Conservation (phyloP, 768 basidiomycete genomes). For the Phylloporus arenicola region DNA sequence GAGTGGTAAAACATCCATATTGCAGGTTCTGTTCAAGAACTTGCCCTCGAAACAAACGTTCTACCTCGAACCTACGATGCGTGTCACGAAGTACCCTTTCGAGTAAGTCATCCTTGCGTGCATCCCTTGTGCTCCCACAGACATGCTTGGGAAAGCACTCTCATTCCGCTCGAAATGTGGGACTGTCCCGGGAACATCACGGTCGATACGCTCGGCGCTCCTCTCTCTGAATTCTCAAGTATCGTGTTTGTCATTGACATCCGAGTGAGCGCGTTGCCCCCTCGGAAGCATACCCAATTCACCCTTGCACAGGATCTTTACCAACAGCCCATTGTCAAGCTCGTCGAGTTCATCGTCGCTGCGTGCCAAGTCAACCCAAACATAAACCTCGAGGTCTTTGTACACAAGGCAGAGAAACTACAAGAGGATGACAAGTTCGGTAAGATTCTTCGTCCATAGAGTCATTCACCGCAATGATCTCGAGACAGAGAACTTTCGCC, state of each 20-base stretch:
- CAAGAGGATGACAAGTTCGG: constrained; percentile 90
- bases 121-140: not conserved
- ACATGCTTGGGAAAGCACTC: constrained; percentile 50
- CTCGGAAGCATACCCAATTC: not conserved
- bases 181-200: constrained; percentile 88
- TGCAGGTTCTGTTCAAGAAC: constrained; percentile 86
- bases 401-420: constrained; percentile 91
- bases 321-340: constrained; percentile 74
- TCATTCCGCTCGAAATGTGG: constrained; percentile 92
- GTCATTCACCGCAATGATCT: not conserved
- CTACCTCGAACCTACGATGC: constrained; percentile 83
- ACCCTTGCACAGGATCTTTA: constrained; percentile 60
- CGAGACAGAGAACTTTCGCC: constrained; percentile 76
- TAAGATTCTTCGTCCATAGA: constrained; percentile 29
- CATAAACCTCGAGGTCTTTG: constrained; percentile 84
- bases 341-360: constrained; percentile 76
- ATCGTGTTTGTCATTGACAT: constrained; percentile 95
- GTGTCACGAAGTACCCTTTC: constrained; percentile 65
- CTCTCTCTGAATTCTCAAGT: constrained; percentile 74
- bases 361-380: constrained; percentile 71
- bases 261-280: constrained; percentile 47
- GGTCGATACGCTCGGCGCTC: constrained; percentile 68
- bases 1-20: constrained; percentile 88
- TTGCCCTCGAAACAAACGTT: constrained; percentile 80
- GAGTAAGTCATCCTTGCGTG: constrained; percentile 53